Conservation (phyloP, 2,329 filamentous ascomycete species). For the Aplosporella prunicola region DNA sequence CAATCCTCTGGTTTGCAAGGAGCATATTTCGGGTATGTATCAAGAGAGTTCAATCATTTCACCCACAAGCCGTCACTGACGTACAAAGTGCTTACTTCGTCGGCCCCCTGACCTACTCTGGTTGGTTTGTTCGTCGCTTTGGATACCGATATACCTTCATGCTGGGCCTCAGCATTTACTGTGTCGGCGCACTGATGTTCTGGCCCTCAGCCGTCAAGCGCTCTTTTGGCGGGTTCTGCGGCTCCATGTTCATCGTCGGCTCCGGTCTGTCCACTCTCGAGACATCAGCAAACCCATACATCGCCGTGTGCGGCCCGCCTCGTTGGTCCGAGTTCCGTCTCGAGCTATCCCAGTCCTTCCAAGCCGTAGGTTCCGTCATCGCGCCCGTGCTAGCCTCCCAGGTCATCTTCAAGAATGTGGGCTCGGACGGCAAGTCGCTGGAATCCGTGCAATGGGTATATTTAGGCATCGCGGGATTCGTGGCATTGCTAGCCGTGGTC, state of each 20-base stretch:
- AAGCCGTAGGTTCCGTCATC: conserved; percentile 65
- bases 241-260: conserved; percentile 61
- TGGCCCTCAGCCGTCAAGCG: conserved; percentile 70
- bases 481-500: conserved; percentile 54
- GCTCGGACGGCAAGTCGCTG: conserved; percentile 47
- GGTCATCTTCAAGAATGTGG: conserved; percentile 60
- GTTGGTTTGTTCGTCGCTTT: conserved; percentile 57
- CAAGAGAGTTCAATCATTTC: background rate
- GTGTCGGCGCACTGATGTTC: conserved; percentile 65
- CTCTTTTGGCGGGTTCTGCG: conserved; percentile 67
- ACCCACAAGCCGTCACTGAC: background rate
- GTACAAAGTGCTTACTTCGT: conserved; percentile 41
- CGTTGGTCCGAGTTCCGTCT: conserved; percentile 66
- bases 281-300: conserved; percentile 69
- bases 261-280: conserved; percentile 65
- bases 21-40: conserved; percentile 51
- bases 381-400: conserved; percentile 64
- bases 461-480: conserved; percentile 66
- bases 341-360: conserved; percentile 69
- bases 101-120: conserved; percentile 44
- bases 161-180: conserved; percentile 58
- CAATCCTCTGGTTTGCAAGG: conserved; percentile 54
- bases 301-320: conserved; percentile 64
- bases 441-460: conserved; percentile 71
- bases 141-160: conserved; percentile 79